Conservation (phyloP, 1,284 basidiomycete genomes). For the Lignosus rhinocerotis region DNA sequence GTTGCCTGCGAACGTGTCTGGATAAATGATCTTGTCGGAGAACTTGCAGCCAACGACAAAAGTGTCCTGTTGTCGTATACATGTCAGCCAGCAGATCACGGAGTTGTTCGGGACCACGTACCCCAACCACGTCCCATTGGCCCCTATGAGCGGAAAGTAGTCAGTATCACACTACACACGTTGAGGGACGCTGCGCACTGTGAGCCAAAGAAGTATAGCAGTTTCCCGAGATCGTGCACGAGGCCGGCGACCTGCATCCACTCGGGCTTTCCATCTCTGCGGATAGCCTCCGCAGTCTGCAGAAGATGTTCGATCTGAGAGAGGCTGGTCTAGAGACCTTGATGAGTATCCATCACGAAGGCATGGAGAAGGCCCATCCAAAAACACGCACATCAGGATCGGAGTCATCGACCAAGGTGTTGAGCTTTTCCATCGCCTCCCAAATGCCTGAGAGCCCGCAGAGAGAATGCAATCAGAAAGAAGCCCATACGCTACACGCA, state of each 20-base stretch:
- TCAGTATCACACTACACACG: slow-evolving; percentile 3
- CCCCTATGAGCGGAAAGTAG: slow-evolving; percentile 42
- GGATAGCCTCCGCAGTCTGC: slow-evolving; percentile 91
- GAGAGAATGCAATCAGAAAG: too few species aligned
- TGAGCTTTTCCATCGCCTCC: slow-evolving; percentile 90
- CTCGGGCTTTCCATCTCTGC: slow-evolving; percentile 85
- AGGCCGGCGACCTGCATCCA: slow-evolving; percentile 91
- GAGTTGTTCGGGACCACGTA: slow-evolving; percentile 38
- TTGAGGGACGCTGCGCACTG: slow-evolving; percentile 38
- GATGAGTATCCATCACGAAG: slow-evolving; percentile 1
- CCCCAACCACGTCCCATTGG: slow-evolving; percentile 92
- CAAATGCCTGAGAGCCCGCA: slow-evolving; percentile 51
- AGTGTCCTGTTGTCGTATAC: slow-evolving; percentile 59
- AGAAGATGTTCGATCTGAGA: slow-evolving; percentile 90
- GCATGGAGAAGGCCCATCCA: neutral
- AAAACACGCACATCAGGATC: slow-evolving; percentile 68
- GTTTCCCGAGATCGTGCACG: slow-evolving; percentile 87
- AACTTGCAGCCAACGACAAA: slow-evolving; percentile 88
- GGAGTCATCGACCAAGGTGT: slow-evolving; percentile 87
- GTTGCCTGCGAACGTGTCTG: slow-evolving; percentile 81
- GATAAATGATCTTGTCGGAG: slow-evolving; percentile 84
- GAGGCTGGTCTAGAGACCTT: slow-evolving; percentile 56
- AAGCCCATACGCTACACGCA: slow-evolving; percentile 1
- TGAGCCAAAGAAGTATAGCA: slow-evolving; percentile 80
- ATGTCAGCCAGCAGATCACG: neutral